Evolutionary conservation across 148 eudicot species (phyloP).

Genomic region (Vaccinium vitisidaea): DNA sequence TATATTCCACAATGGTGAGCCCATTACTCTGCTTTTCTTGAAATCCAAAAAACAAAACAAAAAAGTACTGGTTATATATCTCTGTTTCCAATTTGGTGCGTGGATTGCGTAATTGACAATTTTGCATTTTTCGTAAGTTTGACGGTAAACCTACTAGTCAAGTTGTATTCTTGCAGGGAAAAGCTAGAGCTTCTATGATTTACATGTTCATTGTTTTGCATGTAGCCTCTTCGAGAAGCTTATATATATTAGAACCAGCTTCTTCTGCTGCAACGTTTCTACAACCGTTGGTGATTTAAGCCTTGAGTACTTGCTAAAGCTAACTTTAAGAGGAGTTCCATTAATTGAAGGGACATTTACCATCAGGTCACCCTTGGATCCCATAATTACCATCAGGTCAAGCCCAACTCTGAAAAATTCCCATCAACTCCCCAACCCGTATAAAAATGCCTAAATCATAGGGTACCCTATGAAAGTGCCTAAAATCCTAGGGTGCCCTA

Average conservation of each 20-base stretch:
- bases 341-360: too few species aligned
- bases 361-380: too few species aligned
- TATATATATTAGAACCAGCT: neutral
- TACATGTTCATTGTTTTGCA: neutral
- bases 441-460: too few species aligned
- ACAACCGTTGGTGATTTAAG: neutral
- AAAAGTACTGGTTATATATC: neutral
- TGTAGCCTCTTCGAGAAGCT: neutral
- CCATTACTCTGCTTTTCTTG: constrained; percentile 12
- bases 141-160: neutral
- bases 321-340: neutral
- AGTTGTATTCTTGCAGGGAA: neutral
- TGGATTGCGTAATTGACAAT: neutral
- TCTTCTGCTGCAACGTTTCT: neutral
- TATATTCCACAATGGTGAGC: constrained; percentile 94
- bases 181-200: neutral
- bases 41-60: neutral
- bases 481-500: too few species aligned
- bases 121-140: neutral
- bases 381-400: too few species aligned
- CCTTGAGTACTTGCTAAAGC: neutral
- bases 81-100: neutral
- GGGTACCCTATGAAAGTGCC: too few species aligned
- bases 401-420: too few species aligned
- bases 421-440: too few species aligned